These are phyloP conservation scores for Coemansia aciculifera DNA, from an alignment of 192 early-diverging fungal species.

Conservation along the genomic window DNA sequence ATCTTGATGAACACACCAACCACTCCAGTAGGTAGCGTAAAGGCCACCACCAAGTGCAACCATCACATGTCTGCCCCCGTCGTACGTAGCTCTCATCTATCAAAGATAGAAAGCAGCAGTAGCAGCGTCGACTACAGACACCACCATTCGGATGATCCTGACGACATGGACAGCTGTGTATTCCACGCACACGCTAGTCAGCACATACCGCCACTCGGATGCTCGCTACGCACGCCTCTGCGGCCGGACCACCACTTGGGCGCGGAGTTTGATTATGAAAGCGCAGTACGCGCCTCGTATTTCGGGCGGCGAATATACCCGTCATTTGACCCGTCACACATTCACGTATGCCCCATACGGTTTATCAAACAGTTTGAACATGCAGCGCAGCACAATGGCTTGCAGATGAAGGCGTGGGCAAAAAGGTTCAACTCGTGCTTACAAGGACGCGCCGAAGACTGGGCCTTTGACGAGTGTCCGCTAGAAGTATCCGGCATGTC, in stretches of 20 bases:
- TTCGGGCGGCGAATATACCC: conserved; percentile 50
- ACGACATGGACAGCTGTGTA: neutral
- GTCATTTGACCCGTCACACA: conserved; percentile 41
- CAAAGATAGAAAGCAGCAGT: conserved; percentile 21
- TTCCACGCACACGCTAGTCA: conserved; percentile 12
- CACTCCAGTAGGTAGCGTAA: conserved; percentile 19
- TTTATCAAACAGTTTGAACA: conserved; percentile 52
- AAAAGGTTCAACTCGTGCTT: conserved; percentile 49
- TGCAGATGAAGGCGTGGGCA: conserved; percentile 46
- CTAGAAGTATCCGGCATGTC: conserved; percentile 27
- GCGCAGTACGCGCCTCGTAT: conserved; percentile 30
- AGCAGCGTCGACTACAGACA: conserved; percentile 4
- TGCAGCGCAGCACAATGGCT: conserved; percentile 49
- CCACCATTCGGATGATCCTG: neutral
- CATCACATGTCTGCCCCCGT: conserved; percentile 15
- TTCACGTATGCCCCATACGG: conserved; percentile 33
- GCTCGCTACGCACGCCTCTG: conserved; percentile 6
- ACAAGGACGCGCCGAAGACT: conserved; percentile 47
- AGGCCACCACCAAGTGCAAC: conserved; percentile 10
- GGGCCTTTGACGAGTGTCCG: conserved; percentile 53
- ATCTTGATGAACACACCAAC: conserved; percentile 25
- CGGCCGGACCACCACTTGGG: conserved; percentile 16
- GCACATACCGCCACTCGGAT: conserved; percentile 9
- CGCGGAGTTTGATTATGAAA: conserved; percentile 35
- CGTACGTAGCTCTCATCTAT: conserved; percentile 18